Base-by-base conservation (phyloP, 768 basidiomycete genomes). In the Suillus weaverae region DNA sequence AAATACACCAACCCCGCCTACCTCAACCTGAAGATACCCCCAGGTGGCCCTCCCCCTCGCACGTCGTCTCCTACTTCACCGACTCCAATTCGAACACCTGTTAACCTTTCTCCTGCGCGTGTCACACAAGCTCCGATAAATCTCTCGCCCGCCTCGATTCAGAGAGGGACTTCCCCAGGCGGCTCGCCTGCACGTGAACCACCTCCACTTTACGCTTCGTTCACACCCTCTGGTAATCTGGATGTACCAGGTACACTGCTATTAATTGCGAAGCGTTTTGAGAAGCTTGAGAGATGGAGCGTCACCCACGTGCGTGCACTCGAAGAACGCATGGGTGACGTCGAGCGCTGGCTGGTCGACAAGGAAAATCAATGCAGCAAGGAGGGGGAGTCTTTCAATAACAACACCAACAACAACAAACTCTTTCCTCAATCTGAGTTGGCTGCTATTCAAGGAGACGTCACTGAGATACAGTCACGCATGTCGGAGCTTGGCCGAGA, bases 251-350 rank as follows among this genome's bases (percentile, higher is more conserved):
- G 84, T 1, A 94, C 93, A 0, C 79, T 95, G 6, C 77, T 95
- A 30, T 83, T 85, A 13, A 86, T 95, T 50, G 90, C 91, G 14
- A 77, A 70, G 50, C 86, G 93, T 26, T 94, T 95, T 64, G 93
- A 95, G 75, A 95, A 95, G 73, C 83, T 95, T 14, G 93, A 95
- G 72, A 90, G 90, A 67, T 95, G 93, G 93, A 90, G 92, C 0
- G 91, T 95, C 3, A 87, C 91, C 7, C 93, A 95, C 69, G 92
- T 94, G 3, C 87, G 93, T 62, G 93, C 93, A 2, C 78, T 95
- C n/a, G 93, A 95, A 69, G 93, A 94, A 22, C 85, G 93, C 38
- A 95, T 95, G 92, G 87, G 88, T 66, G 93, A 95, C 63, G 93
- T 95, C n/a, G 93, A 95, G 72, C 83, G 88, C 53, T 95, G 91